These are phyloP conservation scores for Tolypocladium sp. DNA, from an alignment of 2,329 filamentous ascomycete species.

Conservation along the genomic window DNA sequence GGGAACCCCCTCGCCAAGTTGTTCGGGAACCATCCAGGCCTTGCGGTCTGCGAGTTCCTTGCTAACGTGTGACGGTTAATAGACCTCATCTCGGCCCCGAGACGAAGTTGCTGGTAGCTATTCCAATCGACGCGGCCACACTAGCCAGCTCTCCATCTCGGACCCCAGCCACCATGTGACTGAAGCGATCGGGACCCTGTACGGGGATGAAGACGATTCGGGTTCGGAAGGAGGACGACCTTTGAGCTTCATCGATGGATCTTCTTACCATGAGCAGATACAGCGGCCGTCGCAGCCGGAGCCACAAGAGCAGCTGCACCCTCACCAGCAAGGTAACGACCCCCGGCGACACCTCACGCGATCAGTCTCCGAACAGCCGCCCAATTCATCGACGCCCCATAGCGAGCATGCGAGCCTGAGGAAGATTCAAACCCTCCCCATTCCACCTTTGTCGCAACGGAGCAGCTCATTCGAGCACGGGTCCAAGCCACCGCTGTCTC, in stretches of 20 bases:
- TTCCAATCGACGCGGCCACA: slow-evolving; percentile 49
- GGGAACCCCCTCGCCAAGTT: background rate
- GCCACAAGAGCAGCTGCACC: slow-evolving; percentile 7
- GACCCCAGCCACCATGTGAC: slow-evolving; percentile 92
- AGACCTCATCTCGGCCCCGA: slow-evolving; percentile 51
- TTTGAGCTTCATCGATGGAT: slow-evolving; percentile 60
- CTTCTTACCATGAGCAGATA: slow-evolving; percentile 44
- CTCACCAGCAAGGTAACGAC: slow-evolving; percentile 23
- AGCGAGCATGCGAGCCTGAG: slow-evolving; percentile 24
- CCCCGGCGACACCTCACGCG: slow-evolving; percentile 32
- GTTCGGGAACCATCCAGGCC: background rate
- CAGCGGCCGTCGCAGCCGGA: slow-evolving; percentile 18
- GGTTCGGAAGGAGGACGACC: slow-evolving; percentile 51
- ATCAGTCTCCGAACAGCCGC: slow-evolving; percentile 35
- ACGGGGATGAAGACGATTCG: slow-evolving; percentile 65
- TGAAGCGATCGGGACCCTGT: slow-evolving; percentile 85
- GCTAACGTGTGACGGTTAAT: background rate
- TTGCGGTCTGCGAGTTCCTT: background rate
- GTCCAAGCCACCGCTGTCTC: slow-evolving; percentile 37
- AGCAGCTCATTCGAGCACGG: slow-evolving; percentile 30
- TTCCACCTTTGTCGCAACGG: slow-evolving; percentile 29
- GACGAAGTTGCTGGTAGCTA: slow-evolving; percentile 47
- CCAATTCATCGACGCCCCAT: slow-evolving; percentile 16
- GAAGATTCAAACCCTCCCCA: slow-evolving; percentile 34
- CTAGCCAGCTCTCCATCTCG: slow-evolving; percentile 58